Evolutionary conservation across 805 yeast genomes (phyloP).

Genomic region (Spathaspora passalidarum): DNA sequence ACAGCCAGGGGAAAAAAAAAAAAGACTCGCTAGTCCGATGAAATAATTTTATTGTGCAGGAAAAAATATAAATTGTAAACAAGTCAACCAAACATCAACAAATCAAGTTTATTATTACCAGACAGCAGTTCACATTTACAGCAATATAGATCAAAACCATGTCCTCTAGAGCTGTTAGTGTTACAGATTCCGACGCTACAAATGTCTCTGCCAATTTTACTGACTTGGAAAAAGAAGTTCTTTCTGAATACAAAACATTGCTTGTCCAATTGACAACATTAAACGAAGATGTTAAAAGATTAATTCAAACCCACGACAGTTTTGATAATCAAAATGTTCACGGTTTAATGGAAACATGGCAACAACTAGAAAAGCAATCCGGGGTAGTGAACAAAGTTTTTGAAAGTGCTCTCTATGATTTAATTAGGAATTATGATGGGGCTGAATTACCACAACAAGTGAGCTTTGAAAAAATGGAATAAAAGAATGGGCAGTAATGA

Average conservation of each 20-base stretch:
- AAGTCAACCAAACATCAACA: neutral
- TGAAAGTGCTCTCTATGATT: constrained; percentile 62
- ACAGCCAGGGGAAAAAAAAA: neutral
- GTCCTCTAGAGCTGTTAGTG: neutral
- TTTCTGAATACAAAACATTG: constrained; percentile 6
- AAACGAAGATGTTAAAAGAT: neutral
- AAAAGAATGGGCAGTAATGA: neutral
- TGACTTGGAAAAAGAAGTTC: neutral
- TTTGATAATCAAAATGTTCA: neutral
- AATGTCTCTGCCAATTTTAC: neutral
- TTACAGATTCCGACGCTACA: neutral
- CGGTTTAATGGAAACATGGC: constrained; percentile 42
- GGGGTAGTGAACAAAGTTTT: constrained; percentile 64
- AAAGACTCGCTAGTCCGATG: too few relatives aligned
- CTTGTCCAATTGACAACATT: constrained; percentile 2
- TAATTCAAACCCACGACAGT: neutral
- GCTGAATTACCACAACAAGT: too few relatives aligned
- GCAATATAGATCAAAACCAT: neutral
- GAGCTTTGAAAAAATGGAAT: neutral
- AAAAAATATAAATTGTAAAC: neutral
- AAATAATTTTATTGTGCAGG: neutral
- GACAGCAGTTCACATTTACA: too few relatives aligned
- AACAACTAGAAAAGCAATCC: constrained; percentile 60
- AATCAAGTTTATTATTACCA: too few relatives aligned
- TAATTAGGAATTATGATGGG: neutral